Percentiles rank a stretch among this genome's conserved stretches.
Evolutionary conservation across 495 filamentous ascomycete species (phyloP).

Genomic region (Annulohypoxylon bovei): DNA sequence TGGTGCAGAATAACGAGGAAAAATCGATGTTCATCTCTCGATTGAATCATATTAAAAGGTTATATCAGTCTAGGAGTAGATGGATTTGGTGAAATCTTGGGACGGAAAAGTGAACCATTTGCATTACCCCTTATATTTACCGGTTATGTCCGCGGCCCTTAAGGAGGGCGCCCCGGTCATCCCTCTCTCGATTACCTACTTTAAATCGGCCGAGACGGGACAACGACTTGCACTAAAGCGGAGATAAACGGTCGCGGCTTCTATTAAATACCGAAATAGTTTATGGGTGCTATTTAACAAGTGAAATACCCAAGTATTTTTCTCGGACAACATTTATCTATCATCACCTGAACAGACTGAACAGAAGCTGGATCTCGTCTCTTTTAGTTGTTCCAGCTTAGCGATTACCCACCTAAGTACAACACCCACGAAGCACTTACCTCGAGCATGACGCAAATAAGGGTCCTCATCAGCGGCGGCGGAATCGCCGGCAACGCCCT

Average conservation of each 20-base stretch:
- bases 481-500: constrained; percentile 54
- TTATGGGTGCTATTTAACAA: constrained; percentile 1
- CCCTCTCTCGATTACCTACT: neutral
- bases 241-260: constrained; percentile 17
- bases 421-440: neutral
- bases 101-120: no score
- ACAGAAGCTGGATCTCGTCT: neutral
- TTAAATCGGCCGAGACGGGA: constrained; percentile 16
- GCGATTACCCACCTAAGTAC: neutral
- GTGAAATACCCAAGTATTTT: neutral
- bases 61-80: neutral
- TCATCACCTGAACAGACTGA: neutral
- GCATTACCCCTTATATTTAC: neutral
- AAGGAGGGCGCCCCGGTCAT: neutral
- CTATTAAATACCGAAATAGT: neutral
- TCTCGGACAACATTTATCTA: neutral
- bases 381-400: neutral
- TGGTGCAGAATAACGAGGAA: no score
- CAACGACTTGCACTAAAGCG: neutral
- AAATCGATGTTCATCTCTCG: no score
- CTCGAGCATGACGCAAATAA: constrained; percentile 41
- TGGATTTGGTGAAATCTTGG: neutral
- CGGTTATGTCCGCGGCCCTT: neutral
- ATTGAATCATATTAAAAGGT: no score
- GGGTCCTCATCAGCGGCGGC: constrained; percentile 61